Evolutionary conservation across 768 basidiomycete genomes (phyloP).

Genomic region (Crepidotus variabilis): DNA sequence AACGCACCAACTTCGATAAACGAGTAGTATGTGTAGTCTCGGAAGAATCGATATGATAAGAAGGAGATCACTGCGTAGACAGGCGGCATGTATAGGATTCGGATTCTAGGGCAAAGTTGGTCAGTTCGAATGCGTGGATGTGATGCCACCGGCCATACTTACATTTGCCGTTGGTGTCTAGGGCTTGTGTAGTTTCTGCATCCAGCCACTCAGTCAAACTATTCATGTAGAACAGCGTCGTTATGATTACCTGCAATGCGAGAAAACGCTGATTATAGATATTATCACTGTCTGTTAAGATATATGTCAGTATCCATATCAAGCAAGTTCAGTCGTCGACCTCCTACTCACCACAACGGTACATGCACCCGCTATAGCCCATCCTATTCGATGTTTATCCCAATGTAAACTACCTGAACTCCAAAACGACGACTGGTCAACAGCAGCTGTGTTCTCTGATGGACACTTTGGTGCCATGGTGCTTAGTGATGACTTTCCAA

Average conservation of each 20-base stretch:
- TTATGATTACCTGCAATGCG: slow-evolving; percentile 54
- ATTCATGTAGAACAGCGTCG: neutral
- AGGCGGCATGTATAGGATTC: slow-evolving; percentile 81
- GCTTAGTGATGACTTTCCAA: neutral
- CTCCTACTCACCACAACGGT: slow-evolving; percentile 39
- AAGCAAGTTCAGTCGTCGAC: slow-evolving; percentile 2
- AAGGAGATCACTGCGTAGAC: slow-evolving; percentile 83
- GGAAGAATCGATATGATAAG: slow-evolving; percentile 82
- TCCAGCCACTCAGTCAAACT: neutral
- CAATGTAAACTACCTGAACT: slow-evolving; percentile 46
- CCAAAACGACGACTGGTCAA: slow-evolving; percentile 69
- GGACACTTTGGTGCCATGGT: neutral
- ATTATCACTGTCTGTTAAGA: slow-evolving; percentile 55
- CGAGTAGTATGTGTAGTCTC: slow-evolving; percentile 59
- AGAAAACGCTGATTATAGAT: slow-evolving; percentile 48
- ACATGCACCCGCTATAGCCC: slow-evolving; percentile 67
- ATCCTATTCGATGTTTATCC: slow-evolving; percentile 66
- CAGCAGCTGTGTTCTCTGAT: slow-evolving; percentile 31
- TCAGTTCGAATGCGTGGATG: neutral
- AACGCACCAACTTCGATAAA: slow-evolving; percentile 39
- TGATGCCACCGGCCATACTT: slow-evolving; percentile 17
- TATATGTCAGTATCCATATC: neutral
- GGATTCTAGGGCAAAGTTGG: slow-evolving; percentile 41
- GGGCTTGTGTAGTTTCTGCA: slow-evolving; percentile 68
- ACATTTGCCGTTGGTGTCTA: slow-evolving; percentile 80